A percentile compares a stretch with the other conserved stretches of the same genome.
Evolutionary conservation across 2,329 filamentous ascomycete genomes (phyloP).

Genomic region (Furcasterigmium furcatum): DNA sequence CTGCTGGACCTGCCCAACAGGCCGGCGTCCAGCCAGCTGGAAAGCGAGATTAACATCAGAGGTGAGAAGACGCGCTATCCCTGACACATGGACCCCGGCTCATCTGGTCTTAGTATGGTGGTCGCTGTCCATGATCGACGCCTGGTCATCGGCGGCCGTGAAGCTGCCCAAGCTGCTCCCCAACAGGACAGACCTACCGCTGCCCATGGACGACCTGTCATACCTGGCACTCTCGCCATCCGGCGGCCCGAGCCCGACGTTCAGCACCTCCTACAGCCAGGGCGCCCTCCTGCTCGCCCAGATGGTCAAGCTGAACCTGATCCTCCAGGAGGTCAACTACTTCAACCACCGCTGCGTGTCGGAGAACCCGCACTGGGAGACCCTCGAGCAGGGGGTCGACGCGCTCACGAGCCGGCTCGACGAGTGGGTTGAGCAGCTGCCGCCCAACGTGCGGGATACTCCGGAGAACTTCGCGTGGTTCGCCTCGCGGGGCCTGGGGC

Average conservation of each 20-base stretch:
- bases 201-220: conserved; percentile 31
- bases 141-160: conserved; percentile 17
- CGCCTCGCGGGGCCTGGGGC: conserved; percentile 31
- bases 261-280: conserved; percentile 4
- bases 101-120: conserved; percentile 12
- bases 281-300: conserved; percentile 23
- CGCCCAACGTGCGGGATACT: conserved; percentile 30
- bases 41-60: conserved; percentile 29
- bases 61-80: conserved; percentile 11
- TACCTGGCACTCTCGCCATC: conserved; percentile 19
- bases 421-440: conserved; percentile 28
- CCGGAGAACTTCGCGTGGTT: conserved; percentile 32
- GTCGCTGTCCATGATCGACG: conserved; percentile 17
- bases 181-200: conserved; percentile 17
- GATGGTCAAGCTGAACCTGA: conserved; percentile 19
- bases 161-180: conserved; percentile 16
- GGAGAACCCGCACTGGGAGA: conserved; percentile 19
- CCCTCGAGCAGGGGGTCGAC: conserved; percentile 21
- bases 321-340: conserved; percentile 36
- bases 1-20: conserved; percentile 29
- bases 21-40: conserved; percentile 17
- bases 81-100: not conserved
- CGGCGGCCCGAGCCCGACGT: not conserved
- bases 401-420: conserved; percentile 26
- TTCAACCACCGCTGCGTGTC: conserved; percentile 28